These are phyloP conservation scores for Saturnispora sanitii DNA, from an alignment of 805 yeast genomes.

Conservation along the genomic window DNA sequence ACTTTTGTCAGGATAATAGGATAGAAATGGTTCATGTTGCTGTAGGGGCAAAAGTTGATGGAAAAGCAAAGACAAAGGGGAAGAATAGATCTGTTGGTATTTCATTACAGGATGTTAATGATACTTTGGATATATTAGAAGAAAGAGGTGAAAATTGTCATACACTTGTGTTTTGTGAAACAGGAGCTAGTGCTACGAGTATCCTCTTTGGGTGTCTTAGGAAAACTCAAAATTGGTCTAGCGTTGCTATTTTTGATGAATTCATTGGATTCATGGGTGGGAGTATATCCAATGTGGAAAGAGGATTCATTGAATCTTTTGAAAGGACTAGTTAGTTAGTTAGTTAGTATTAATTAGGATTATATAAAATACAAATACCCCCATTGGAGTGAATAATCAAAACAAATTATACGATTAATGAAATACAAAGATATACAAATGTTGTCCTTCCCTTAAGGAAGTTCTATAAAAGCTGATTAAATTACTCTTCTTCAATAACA, in stretches of 20 bases:
- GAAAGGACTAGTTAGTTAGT: conserved; percentile 54
- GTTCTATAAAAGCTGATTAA: conserved; percentile 26
- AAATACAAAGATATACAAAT: too few relatives aligned
- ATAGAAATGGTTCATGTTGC: conserved; percentile 62
- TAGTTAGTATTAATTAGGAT: conserved; percentile 40
- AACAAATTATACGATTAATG: too few relatives aligned
- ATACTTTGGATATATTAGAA: conserved; percentile 48
- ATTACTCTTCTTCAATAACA: not conserved
- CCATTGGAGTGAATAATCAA: conserved; percentile 43
- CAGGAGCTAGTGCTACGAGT: conserved; percentile 83
- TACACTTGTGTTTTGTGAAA: conserved; percentile 73
- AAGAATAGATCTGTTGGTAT: conserved; percentile 80
- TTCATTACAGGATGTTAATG: conserved; percentile 49
- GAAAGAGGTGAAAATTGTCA: conserved; percentile 35
- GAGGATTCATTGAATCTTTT: conserved; percentile 75
- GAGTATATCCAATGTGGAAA: conserved; percentile 71
- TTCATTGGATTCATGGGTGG: conserved; percentile 60
- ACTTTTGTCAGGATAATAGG: conserved; percentile 26
- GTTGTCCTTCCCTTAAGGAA: too few relatives aligned
- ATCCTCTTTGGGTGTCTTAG: conserved; percentile 80
- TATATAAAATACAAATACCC: conserved; percentile 53
- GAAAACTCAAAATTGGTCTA: conserved; percentile 78
- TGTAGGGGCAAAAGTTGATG: too few relatives aligned
- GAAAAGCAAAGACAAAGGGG: conserved; percentile 55
- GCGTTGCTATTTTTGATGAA: conserved; percentile 80